Percentiles rank a stretch among this genome's conserved stretches.
These are phyloP conservation scores for Russula foetens DNA, from an alignment of 768 basidiomycete genomes.

Conservation along the genomic window DNA sequence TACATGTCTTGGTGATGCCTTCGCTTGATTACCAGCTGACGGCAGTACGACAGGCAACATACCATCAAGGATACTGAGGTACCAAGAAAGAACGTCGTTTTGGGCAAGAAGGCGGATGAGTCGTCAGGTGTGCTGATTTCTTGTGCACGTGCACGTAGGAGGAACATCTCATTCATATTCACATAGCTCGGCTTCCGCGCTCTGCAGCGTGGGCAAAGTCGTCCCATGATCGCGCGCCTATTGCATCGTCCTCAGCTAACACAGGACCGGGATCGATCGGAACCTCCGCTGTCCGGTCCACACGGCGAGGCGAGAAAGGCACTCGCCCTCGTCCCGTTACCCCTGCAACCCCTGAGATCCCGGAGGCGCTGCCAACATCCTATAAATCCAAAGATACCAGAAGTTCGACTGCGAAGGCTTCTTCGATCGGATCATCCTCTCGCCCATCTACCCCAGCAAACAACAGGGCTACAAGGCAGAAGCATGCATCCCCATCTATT, in stretches of 20 bases:
- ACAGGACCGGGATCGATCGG: constrained; percentile 7
- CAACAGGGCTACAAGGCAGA: constrained; percentile 5
- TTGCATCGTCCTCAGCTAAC: constrained; percentile 24
- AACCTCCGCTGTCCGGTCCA: constrained; percentile 10
- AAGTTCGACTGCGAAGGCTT: constrained; percentile 31
- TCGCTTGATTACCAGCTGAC: constrained; percentile 3
- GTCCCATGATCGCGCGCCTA: constrained; percentile 16
- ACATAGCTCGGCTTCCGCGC: constrained; percentile 49
- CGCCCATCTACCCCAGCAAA: constrained; percentile 49
- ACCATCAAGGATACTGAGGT: constrained; percentile 86
- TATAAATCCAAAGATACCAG: constrained; percentile 35
- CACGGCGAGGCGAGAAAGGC: constrained; percentile 19
- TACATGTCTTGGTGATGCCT: constrained; percentile 32
- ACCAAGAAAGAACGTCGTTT: constrained; percentile 39
- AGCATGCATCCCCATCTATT: constrained; percentile 9
- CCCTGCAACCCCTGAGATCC: constrained; percentile 23
- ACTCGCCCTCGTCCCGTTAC: constrained; percentile 37
- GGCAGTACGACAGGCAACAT: constrained; percentile 57
- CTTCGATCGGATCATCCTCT: constrained; percentile 44
- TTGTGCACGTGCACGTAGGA: background rate
- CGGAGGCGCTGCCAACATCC: constrained; percentile 7
- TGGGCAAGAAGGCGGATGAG: constrained; percentile 52
- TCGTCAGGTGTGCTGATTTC: constrained; percentile 11
- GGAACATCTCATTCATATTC: constrained; percentile 7
- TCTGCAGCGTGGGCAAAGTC: constrained; percentile 39